Base-by-base conservation (phyloP, 2,329 filamentous ascomycete genomes). In the Pseudogymnoascus sp. region DNA sequence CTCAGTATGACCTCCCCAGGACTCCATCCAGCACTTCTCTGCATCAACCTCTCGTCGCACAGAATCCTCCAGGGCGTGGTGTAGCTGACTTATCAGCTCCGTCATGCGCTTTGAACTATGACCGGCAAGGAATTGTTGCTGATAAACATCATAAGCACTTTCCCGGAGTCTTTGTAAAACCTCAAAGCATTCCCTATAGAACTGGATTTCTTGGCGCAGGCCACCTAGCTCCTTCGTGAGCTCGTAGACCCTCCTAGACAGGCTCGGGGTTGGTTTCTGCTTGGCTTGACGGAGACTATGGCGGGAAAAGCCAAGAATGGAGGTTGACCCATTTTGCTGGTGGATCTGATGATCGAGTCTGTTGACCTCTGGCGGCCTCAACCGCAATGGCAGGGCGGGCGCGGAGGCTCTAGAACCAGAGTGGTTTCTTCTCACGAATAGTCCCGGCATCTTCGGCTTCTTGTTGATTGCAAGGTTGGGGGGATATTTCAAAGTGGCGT, bases 91-190 rank as follows among this genome's bases (percentile, higher is more conserved):
- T 31, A 62, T 65, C 15, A 64, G 36, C 10, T 64, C 26, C 60
- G 60, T 13, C 37, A 65, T 47, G 15, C 54, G 37, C 24, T 59
- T 47, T 13, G 50, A 17, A 54, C 63, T 33, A 21, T 21, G 21
- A 3, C 21, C 21, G 21, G 21, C 21, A 21, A 21, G 21, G 50
- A 17, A 54, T 63, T 33, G 57, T 57, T 65, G 60, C 59, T 65
- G 36, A 62, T 61, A 64, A 11, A 65, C 60, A 47, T 64, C 36
- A 21, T 66, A 66, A 4, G 31, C 17, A 3, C 58, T 64, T 63
- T 66, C 63, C 35, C 65, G 65, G 7, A 66, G 61, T 40, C 60
- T 29, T 61, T 66, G 60, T 13, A 66, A 59, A 37, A 60, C 62
- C 40, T 64, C 59, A 29, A 66, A 66, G 36, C 60, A 40, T 59